A percentile compares a stretch with the other conserved stretches of the same genome.
phyloP scores from a whole-genome alignment of 805 yeast species.

The Lipomyces anomalus region DNA sequence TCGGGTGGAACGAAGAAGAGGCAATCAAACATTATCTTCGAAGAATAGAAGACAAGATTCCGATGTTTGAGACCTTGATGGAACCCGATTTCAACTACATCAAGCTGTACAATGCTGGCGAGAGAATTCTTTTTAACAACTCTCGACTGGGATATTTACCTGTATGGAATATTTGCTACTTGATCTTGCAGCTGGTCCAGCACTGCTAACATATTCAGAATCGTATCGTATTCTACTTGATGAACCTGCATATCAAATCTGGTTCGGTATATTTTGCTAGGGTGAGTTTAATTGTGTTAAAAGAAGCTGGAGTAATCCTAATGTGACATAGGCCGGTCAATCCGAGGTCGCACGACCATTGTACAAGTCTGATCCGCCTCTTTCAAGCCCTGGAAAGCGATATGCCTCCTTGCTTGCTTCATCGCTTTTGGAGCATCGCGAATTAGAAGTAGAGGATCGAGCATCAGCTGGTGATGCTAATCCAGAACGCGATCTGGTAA shows the following conservation, averaged over 20 bases:
- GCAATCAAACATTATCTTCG: conserved; percentile 75
- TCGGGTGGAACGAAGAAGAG: conserved; percentile 61
- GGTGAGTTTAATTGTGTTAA: conserved; percentile 49
- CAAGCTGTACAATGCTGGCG: conserved; percentile 87
- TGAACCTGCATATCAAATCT: conserved; percentile 80
- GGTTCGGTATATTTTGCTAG: conserved; percentile 93
- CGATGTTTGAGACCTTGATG: conserved; percentile 67
- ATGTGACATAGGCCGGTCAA: conserved; percentile 33
- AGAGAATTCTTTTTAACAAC: conserved; percentile 69
- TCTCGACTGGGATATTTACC: conserved; percentile 83
- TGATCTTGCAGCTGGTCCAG: too few species aligned
- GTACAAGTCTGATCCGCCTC: conserved; percentile 72
- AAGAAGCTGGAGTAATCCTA: conserved; percentile 9
- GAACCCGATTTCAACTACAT: conserved; percentile 59
- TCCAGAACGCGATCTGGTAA: conserved; percentile 45
- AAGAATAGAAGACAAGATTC: conserved; percentile 62
- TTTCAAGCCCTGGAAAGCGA: conserved; percentile 64
- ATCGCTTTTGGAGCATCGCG: conserved; percentile 43
- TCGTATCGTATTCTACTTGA: conserved; percentile 83
- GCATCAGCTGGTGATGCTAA: conserved; percentile 8
- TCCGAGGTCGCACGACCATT: conserved; percentile 46
- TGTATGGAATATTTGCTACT: too few species aligned
- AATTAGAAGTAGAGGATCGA: conserved; percentile 13
- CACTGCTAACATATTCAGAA: too few species aligned
- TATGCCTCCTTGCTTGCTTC: conserved; percentile 63